A percentile compares a stretch with the other conserved stretches of the same genome.
Evolutionary conservation across 495 filamentous ascomycete species (phyloP).

Genomic region (Hyphodiscus hymeniophilus): DNA sequence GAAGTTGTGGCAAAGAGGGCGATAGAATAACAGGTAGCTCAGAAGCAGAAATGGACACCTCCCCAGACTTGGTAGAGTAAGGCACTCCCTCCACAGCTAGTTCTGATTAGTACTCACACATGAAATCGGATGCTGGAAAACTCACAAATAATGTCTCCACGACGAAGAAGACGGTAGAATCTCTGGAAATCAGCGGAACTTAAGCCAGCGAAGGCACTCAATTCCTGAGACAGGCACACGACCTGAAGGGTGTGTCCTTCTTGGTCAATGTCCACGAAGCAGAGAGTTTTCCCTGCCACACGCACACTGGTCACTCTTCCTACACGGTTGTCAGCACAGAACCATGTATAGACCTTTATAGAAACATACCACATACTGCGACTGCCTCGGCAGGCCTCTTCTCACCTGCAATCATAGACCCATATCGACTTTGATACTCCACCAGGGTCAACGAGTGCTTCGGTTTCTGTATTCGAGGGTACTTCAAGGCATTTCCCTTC

Average conservation of each 20-base stretch:
- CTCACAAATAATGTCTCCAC: conserved; percentile 75
- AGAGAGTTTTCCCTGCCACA: conserved; percentile 54
- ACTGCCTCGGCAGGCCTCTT: conserved; percentile 27
- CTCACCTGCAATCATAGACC: conserved; percentile 20
- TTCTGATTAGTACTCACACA: conserved; percentile 1
- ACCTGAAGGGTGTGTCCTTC: conserved; percentile 64
- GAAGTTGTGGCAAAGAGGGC: conserved; percentile 68
- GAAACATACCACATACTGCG: conserved; percentile 31
- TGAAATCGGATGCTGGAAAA: conserved; percentile 5
- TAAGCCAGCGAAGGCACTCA: conserved; percentile 34
- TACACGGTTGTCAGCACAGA: conserved; percentile 2
- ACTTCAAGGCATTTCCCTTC: conserved; percentile 34
- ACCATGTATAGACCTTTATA: background rate
- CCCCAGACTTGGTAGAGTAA: conserved; percentile 58
- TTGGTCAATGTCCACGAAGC: conserved; percentile 74
- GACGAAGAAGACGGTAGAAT: conserved; percentile 48
- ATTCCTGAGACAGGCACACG: conserved; percentile 55
- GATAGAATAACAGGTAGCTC: conserved; percentile 62
- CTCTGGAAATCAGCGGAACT: conserved; percentile 45
- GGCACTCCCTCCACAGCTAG: conserved; percentile 63
- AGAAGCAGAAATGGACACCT: conserved; percentile 65
- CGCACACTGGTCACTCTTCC: conserved; percentile 38
- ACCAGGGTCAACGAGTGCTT: conserved; percentile 12
- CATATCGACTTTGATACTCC: conserved; percentile 22
- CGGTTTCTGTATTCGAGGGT: conserved; percentile 37